Conservation (phyloP, 129 eudicot genomes). For the Flaveria ramosissima region DNA sequence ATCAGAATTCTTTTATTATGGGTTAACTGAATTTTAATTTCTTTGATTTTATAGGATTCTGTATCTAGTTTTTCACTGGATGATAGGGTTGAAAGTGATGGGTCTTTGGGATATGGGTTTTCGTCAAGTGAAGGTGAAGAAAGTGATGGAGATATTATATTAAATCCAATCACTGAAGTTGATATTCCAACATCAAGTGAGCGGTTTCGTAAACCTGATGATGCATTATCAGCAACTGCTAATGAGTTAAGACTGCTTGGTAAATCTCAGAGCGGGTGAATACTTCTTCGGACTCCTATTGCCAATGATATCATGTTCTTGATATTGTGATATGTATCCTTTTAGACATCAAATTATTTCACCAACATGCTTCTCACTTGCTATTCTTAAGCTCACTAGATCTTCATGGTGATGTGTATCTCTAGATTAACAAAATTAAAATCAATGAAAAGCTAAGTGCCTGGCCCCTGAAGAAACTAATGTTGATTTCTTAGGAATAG, state of each 20-base stretch:
- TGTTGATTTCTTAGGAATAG: background rate
- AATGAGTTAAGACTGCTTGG: conserved; percentile 58
- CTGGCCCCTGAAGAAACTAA: background rate
- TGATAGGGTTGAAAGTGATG: conserved; percentile 61
- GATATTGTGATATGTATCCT: conserved; percentile 4
- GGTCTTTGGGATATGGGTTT: conserved; percentile 44
- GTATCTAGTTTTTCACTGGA: conserved; percentile 49
- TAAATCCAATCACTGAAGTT: conserved; percentile 75
- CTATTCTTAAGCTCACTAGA: background rate
- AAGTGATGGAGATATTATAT: conserved; percentile 72
- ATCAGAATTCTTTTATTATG: background rate
- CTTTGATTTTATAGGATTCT: conserved; percentile 48
- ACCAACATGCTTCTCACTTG: background rate
- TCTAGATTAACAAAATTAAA: background rate
- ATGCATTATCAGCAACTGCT: conserved; percentile 53
- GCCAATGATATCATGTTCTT: background rate
- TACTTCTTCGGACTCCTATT: background rate
- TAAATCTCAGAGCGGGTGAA: conserved; percentile 52
- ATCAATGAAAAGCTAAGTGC: background rate
- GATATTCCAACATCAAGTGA: conserved; percentile 71
- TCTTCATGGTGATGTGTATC: background rate
- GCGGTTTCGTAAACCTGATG: conserved; percentile 43
- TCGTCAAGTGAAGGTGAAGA: conserved; percentile 92
- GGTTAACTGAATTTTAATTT: background rate
- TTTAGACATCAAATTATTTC: background rate